Percentiles rank a stretch among this genome's conserved stretches.
These are phyloP conservation scores for Physcomitrellopsis africana DNA, from an alignment of 225 moss, liverwort and hornwort genomes.

Conservation along the genomic window DNA sequence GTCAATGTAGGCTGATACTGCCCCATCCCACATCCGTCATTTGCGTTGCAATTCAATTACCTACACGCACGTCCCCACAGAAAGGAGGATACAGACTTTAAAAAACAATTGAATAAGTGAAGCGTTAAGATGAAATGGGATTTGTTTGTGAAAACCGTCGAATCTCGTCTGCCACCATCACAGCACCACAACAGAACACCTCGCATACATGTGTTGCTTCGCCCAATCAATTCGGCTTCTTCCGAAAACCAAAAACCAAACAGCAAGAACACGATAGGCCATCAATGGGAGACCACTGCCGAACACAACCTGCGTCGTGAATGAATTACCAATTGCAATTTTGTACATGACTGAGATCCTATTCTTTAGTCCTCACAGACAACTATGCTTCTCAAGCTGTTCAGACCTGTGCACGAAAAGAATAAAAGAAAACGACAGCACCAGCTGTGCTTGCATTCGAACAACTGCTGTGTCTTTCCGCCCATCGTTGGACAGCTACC, in stretches of 20 bases:
- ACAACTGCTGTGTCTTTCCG: neutral
- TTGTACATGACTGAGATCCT: conserved; percentile 44
- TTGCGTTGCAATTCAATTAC: too few relatives aligned
- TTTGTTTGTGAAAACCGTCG: too few relatives aligned
- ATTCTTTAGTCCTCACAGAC: conserved; percentile 28
- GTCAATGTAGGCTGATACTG: too few relatives aligned
- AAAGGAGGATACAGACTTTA: too few relatives aligned
- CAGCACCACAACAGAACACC: too few relatives aligned
- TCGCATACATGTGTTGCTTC: too few relatives aligned
- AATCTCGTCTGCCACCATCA: too few relatives aligned
- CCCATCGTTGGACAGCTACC: conserved; percentile 21
- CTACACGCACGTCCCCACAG: too few relatives aligned
- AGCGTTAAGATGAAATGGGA: too few relatives aligned
- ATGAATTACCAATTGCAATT: conserved; percentile 44
- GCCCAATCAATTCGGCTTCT: too few relatives aligned
- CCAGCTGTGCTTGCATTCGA: conserved; percentile 20
- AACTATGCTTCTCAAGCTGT: conserved; percentile 22
- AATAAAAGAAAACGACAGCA: neutral
- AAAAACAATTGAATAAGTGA: too few relatives aligned
- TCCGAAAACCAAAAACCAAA: neutral
- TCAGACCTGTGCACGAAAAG: conserved; percentile 24
- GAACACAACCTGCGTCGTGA: conserved; percentile 35
- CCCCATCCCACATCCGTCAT: too few relatives aligned
- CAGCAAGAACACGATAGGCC: conserved; percentile 17
- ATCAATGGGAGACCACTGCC: conserved; percentile 41